A percentile compares a stretch with the other conserved stretches of the same genome.
These are phyloP conservation scores for Fusarium sp. DNA, from an alignment of 2,329 filamentous ascomycete species.

Conservation along the genomic window DNA sequence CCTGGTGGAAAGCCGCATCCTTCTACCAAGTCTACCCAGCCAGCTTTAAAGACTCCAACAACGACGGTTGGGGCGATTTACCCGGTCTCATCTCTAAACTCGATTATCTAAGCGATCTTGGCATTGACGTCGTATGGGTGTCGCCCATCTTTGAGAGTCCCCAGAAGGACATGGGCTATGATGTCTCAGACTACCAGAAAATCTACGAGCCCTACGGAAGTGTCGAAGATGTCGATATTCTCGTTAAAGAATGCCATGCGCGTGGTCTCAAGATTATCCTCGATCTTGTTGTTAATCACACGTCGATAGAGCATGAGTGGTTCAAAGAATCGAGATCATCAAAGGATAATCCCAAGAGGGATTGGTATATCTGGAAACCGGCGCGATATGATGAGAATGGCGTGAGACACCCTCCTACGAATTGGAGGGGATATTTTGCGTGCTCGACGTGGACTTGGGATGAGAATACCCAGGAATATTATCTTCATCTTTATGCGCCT, in stretches of 20 bases:
- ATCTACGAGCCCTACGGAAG: slow-evolving; percentile 75
- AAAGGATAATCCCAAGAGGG: slow-evolving; percentile 61
- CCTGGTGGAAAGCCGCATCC: slow-evolving; percentile 58
- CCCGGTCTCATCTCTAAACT: slow-evolving; percentile 71
- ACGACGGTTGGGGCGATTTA: slow-evolving; percentile 73
- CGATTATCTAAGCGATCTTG: slow-evolving; percentile 70
- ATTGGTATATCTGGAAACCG: slow-evolving; percentile 74
- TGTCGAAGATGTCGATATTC: slow-evolving; percentile 69
- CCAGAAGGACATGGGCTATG: slow-evolving; percentile 76
- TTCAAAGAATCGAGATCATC: slow-evolving; percentile 64
- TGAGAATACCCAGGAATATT: slow-evolving; percentile 61
- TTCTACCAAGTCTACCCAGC: slow-evolving; percentile 67
- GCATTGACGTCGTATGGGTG: slow-evolving; percentile 70
- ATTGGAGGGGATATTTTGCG: slow-evolving; percentile 60
- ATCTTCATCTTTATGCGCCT: slow-evolving; percentile 69
- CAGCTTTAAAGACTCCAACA: slow-evolving; percentile 65
- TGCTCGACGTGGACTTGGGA: slow-evolving; percentile 64
- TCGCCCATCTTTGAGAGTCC: slow-evolving; percentile 64
- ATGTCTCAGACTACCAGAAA: slow-evolving; percentile 74
- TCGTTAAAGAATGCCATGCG: slow-evolving; percentile 68
- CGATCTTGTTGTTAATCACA: slow-evolving; percentile 80
- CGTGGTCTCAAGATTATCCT: slow-evolving; percentile 74
- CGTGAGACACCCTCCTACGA: slow-evolving; percentile 67
- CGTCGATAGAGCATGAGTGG: slow-evolving; percentile 64
- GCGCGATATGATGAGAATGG: slow-evolving; percentile 63